Conservation (phyloP, 2,329 filamentous ascomycete genomes). For the Phyllosticta citriasiana region DNA sequence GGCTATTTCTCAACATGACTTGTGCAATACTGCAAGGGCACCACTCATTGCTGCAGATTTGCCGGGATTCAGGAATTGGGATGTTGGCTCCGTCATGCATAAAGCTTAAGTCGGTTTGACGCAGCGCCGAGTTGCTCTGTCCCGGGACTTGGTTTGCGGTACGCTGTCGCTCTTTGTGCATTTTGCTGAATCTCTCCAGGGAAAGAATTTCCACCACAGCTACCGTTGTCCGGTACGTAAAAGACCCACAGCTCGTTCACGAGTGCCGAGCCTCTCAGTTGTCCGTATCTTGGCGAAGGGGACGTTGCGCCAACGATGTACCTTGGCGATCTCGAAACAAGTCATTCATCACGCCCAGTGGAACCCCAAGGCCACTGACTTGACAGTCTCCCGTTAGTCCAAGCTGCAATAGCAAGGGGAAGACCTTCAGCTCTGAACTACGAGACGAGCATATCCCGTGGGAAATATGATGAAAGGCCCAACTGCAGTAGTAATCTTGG, state of each 20-base stretch:
- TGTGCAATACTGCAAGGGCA: not conserved
- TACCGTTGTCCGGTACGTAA: not conserved
- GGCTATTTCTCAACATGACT: not conserved
- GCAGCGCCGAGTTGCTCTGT: not conserved
- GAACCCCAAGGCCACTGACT: not conserved
- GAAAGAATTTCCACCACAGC: not conserved
- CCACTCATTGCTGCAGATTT: not conserved
- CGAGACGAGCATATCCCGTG: not conserved
- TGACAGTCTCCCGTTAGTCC: not conserved
- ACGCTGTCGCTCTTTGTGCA: not conserved
- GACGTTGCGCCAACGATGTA: not conserved
- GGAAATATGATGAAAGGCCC: not conserved
- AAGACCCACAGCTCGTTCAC: not conserved
- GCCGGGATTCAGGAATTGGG: not conserved
- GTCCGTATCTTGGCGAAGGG: not conserved
- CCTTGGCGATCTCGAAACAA: not conserved
- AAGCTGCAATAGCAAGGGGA: not conserved
- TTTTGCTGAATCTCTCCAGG: not conserved
- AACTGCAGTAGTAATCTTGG: not conserved
- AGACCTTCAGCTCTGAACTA: not conserved
- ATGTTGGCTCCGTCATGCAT: not conserved
- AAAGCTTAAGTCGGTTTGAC: not conserved
- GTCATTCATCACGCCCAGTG: not conserved
- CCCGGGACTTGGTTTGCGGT: not conserved
- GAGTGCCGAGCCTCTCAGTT: not conserved